A percentile compares a stretch with the other conserved stretches of the same genome.
Conservation (phyloP, 2,329 filamentous ascomycete genomes). For the Ophioceras dolichostomum region DNA sequence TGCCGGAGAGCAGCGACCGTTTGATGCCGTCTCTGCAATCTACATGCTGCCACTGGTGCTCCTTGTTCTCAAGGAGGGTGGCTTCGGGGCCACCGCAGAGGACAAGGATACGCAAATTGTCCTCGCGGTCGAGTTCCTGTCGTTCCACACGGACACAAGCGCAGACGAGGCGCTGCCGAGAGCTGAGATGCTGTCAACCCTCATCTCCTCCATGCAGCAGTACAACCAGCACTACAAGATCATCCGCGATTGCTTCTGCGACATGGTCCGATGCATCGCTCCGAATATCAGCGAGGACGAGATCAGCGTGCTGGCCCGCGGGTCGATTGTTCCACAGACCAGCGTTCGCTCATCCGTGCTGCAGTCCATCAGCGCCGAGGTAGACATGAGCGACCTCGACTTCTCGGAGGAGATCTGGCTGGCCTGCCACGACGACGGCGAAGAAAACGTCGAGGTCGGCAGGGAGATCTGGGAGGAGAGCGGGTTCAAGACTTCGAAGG, state of each 20-base stretch:
- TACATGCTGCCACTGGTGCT: conserved; percentile 80
- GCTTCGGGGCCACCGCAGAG: conserved; percentile 60
- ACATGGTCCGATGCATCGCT: conserved; percentile 74
- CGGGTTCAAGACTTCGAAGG: conserved; percentile 55
- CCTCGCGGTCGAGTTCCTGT: conserved; percentile 75
- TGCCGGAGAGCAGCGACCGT: conserved; percentile 83
- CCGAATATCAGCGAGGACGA: conserved; percentile 66
- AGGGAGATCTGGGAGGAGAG: conserved; percentile 93
- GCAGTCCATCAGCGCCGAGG: conserved; percentile 80
- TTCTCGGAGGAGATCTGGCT: conserved; percentile 92
- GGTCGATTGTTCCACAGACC: conserved; percentile 65
- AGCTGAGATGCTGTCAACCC: conserved; percentile 53
- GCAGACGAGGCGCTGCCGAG: conserved; percentile 66
- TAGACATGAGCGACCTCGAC: conserved; percentile 78
- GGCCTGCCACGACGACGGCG: conserved; percentile 78
- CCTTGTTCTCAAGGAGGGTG: conserved; percentile 65
- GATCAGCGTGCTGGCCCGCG: conserved; percentile 63
- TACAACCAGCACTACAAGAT: conserved; percentile 93
- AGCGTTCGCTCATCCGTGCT: conserved; percentile 75
- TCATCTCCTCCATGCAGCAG: conserved; percentile 74
- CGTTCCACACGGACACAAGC: conserved; percentile 76
- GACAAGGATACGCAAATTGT: conserved; percentile 84
- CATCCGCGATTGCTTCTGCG: conserved; percentile 82
- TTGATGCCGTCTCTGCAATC: conserved; percentile 76
- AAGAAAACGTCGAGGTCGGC: conserved; percentile 75